Percentiles rank a stretch among this genome's conserved stretches.
These are phyloP conservation scores for Pseudogymnoascus sp. DNA, from an alignment of 2,329 filamentous ascomycete genomes.

Conservation along the genomic window DNA sequence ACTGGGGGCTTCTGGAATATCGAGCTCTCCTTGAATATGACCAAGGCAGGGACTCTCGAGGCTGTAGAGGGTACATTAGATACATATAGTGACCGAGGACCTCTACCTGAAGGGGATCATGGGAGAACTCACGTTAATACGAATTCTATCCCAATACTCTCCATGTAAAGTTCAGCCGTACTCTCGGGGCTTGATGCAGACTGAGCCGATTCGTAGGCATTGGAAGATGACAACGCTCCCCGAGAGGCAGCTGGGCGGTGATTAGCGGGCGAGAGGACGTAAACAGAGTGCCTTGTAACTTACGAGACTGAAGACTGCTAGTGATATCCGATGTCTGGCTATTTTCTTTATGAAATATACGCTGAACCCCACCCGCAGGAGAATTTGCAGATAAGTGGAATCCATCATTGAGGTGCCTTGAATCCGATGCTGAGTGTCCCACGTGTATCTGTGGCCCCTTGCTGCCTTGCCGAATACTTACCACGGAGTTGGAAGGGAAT, in stretches of 20 bases:
- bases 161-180: background rate
- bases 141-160: background rate
- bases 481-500: background rate
- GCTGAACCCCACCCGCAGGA: background rate
- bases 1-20: background rate
- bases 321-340: background rate
- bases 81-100: background rate
- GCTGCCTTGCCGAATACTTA: background rate
- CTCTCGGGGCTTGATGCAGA: background rate
- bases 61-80: background rate
- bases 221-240: background rate
- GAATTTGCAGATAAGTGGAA: background rate
- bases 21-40: background rate
- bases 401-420: background rate
- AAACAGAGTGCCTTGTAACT: background rate
- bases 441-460: background rate
- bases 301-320: background rate
- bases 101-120: background rate
- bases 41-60: background rate
- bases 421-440: slow-evolving; percentile 14
- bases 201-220: background rate
- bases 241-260: background rate
- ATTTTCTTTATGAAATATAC: background rate
- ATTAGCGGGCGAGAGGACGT: background rate
- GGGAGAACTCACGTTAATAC: background rate